A percentile compares a stretch with the other conserved stretches of the same genome.
Conservation (phyloP, 73 alveolate species). For the Paramecium biaurelia region DNA sequence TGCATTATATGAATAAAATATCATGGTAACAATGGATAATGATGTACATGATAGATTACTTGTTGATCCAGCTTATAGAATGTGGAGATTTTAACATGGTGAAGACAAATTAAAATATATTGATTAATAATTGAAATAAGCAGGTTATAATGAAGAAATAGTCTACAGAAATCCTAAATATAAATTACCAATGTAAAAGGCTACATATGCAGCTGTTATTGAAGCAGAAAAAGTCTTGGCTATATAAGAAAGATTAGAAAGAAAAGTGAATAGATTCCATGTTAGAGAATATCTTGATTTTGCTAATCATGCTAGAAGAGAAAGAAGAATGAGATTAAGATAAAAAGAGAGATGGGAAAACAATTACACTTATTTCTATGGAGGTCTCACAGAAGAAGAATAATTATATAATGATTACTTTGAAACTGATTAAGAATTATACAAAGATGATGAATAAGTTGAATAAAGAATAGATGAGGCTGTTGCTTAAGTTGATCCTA, state of each 20-base stretch:
- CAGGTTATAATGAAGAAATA: conserved; percentile 62
- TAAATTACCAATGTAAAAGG: conserved; percentile 69
- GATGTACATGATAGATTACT: conserved; percentile 87
- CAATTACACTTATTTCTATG: conserved; percentile 77
- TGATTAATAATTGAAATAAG: conserved; percentile 65
- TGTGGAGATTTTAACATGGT: conserved; percentile 78
- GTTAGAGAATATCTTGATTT: conserved; percentile 79
- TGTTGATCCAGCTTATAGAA: conserved; percentile 89
- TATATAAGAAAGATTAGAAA: conserved; percentile 79
- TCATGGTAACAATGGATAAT: conserved; percentile 71
- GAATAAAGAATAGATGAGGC: conserved; percentile 67
- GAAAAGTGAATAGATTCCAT: conserved; percentile 76
- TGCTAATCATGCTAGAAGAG: conserved; percentile 88
- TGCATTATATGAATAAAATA: conserved; percentile 63
- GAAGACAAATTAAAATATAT: conserved; percentile 75
- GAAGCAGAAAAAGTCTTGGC: conserved; percentile 79
- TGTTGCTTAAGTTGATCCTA: conserved; percentile 69
- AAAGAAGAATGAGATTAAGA: conserved; percentile 83
- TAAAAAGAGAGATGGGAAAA: conserved; percentile 81
- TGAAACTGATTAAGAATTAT: conserved; percentile 76
- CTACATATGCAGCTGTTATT: conserved; percentile 72
- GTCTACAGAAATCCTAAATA: conserved; percentile 35
- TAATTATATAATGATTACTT: conserved; percentile 83
- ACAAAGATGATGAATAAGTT: conserved; percentile 77
- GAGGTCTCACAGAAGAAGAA: conserved; percentile 86